phyloP scores from a whole-genome alignment of 176 grass and related monocot genomes.

The Triticum urartu region DNA sequence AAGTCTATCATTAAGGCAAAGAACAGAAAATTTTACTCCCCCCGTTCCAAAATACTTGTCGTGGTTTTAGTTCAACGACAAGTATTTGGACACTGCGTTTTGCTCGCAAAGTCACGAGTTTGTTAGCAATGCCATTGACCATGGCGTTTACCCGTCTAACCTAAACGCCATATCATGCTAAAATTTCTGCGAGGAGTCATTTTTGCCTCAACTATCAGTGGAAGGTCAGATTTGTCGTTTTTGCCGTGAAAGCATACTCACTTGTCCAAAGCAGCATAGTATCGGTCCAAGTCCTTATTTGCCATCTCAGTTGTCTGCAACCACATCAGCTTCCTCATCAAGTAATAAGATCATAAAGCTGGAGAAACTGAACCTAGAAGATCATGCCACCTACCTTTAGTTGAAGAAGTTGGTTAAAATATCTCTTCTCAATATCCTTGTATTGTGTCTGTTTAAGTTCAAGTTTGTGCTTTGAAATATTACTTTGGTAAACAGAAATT shows the following conservation, averaged over 20 bases:
- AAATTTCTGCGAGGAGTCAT: background rate
- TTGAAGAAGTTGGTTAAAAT: slow-evolving; percentile 92
- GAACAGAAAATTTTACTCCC: background rate
- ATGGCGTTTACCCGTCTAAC: background rate
- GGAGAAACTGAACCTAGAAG: slow-evolving; percentile 26
- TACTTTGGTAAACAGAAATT: slow-evolving; percentile 83
- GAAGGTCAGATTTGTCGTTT: background rate
- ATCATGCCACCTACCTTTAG: slow-evolving; percentile 71
- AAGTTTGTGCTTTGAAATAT: slow-evolving; percentile 86
- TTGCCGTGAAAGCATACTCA: slow-evolving; percentile 20
- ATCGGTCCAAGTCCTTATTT: slow-evolving; percentile 95
- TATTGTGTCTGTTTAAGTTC: slow-evolving; percentile 94
- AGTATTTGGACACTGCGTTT: background rate
- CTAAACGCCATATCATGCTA: background rate
- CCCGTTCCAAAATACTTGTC: no score
- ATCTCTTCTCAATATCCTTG: slow-evolving; percentile 86
- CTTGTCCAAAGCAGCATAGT: slow-evolving; percentile 95
- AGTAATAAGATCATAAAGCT: slow-evolving; percentile 26
- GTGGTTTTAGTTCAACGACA: no score
- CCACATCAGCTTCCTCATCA: slow-evolving; percentile 25
- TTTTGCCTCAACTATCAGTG: background rate
- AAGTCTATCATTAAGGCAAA: background rate
- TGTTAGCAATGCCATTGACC: background rate
- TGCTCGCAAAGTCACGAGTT: background rate
- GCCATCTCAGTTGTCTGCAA: slow-evolving; percentile 96